Percentiles rank a stretch among this genome's conserved stretches.
Conservation (phyloP, 2,329 filamentous ascomycete genomes). For the Scortechinia acanthostroma region DNA sequence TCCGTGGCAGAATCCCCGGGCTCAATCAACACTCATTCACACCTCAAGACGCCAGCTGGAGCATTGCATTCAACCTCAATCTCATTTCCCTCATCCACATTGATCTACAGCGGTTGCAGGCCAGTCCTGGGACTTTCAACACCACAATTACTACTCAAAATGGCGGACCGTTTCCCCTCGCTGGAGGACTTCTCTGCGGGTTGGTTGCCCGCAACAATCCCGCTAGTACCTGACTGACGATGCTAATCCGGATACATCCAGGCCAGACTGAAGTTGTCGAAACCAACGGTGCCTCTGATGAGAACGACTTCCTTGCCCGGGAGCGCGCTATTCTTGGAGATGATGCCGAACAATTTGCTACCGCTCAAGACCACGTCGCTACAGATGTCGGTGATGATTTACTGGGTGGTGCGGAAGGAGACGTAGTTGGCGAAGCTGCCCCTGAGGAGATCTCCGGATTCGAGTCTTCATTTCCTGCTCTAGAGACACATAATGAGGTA, state of each 20-base stretch:
- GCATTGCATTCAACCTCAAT: not conserved
- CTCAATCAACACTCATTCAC: not conserved
- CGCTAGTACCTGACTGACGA: constrained; percentile 3
- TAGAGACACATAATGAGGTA: constrained; percentile 2
- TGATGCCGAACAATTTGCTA: constrained; percentile 57
- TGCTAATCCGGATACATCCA: constrained; percentile 27
- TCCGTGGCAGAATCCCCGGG: not conserved
- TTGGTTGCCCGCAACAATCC: constrained; percentile 8
- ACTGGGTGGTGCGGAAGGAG: constrained; percentile 38
- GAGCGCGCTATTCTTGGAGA: constrained; percentile 60
- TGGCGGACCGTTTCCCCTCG: constrained; percentile 45
- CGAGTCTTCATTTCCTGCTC: not conserved
- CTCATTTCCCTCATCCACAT: not conserved
- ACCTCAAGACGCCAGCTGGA: not conserved
- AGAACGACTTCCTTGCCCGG: constrained; percentile 49
- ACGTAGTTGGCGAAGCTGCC: constrained; percentile 7
- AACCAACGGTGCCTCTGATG: constrained; percentile 13
- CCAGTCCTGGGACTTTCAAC: no score
- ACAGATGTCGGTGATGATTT: constrained; percentile 37
- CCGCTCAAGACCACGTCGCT: constrained; percentile 17
- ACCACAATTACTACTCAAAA: constrained; percentile 12
- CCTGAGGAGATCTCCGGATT: not conserved
- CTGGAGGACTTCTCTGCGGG: constrained; percentile 43
- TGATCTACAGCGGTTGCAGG: no score
- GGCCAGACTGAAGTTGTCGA: constrained; percentile 30